These are phyloP conservation scores for Penicillium subrubescens DNA, from an alignment of 495 filamentous ascomycete genomes.

Conservation along the genomic window DNA sequence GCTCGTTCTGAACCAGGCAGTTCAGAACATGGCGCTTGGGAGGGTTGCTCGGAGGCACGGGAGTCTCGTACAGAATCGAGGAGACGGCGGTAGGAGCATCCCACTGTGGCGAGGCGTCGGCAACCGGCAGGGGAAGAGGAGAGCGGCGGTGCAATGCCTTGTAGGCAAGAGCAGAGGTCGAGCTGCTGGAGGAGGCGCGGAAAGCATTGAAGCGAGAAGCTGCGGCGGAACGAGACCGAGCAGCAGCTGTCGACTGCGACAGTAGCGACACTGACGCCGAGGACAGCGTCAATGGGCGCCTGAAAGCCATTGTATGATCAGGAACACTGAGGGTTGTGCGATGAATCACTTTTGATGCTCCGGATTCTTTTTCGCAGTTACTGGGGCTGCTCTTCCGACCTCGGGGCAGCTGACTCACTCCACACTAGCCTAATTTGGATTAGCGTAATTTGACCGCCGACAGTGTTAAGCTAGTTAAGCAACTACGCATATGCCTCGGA, in stretches of 20 bases:
- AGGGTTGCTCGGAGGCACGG: slow-evolving; percentile 75
- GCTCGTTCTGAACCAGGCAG: slow-evolving; percentile 98
- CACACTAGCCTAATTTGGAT: slow-evolving; percentile 10
- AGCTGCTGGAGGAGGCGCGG: slow-evolving; percentile 55
- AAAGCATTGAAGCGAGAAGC: slow-evolving; percentile 37
- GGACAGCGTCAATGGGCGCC: slow-evolving; percentile 47
- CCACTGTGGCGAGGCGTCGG: slow-evolving; percentile 77
- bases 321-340: slow-evolving; percentile 25
- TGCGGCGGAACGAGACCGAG: slow-evolving; percentile 38
- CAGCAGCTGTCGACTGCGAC: slow-evolving; percentile 33
- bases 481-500: neutral
- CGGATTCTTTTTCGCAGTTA: slow-evolving; percentile 33
- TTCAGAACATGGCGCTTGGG: slow-evolving; percentile 95
- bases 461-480: neutral
- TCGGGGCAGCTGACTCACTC: slow-evolving; percentile 43
- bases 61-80: slow-evolving; percentile 98
- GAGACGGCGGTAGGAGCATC: slow-evolving; percentile 94
- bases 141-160: slow-evolving; percentile 93
- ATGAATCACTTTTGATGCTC: slow-evolving; percentile 32
- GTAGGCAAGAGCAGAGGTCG: slow-evolving; percentile 93
- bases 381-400: slow-evolving; percentile 35
- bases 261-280: slow-evolving; percentile 41
- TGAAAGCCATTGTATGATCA: slow-evolving; percentile 49
- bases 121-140: slow-evolving; percentile 75
- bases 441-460: slow-evolving; percentile 6